Percentiles rank a stretch among this genome's conserved stretches.
phyloP scores from a whole-genome alignment of 2,329 filamentous ascomycete genomes.

The Akanthomyces lecanii region DNA sequence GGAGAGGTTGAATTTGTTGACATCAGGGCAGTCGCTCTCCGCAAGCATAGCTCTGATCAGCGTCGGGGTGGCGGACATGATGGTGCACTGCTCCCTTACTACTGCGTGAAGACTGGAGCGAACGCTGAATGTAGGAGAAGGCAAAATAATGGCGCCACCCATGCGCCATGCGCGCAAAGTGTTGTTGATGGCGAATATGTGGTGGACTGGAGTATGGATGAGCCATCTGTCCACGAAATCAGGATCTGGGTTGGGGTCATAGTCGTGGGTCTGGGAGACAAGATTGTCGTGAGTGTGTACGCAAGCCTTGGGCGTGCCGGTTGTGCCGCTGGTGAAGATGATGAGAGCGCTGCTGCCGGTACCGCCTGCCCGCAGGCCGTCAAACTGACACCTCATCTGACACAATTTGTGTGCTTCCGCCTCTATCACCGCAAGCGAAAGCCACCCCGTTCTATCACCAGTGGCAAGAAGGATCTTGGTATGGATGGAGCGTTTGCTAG shows the following conservation, averaged over 20 bases:
- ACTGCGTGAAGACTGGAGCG: constrained; percentile 30
- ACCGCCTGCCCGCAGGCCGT: constrained; percentile 5
- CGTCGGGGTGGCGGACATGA: constrained; percentile 39
- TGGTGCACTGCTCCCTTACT: constrained; percentile 30
- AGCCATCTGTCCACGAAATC: constrained; percentile 32
- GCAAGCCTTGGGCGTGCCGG: constrained; percentile 43
- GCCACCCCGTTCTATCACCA: not conserved
- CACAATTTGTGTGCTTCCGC: not conserved
- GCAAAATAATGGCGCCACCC: constrained; percentile 33
- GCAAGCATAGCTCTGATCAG: constrained; percentile 31
- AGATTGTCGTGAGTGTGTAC: constrained; percentile 38
- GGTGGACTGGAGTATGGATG: constrained; percentile 35
- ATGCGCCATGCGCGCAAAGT: constrained; percentile 34
- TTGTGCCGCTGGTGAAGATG: constrained; percentile 49
- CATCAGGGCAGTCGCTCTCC: constrained; percentile 27
- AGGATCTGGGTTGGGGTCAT: constrained; percentile 32
- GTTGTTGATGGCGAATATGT: constrained; percentile 39
- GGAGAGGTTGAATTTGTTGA: constrained; percentile 27
- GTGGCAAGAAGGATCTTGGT: constrained; percentile 11
- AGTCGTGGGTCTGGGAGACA: constrained; percentile 34
- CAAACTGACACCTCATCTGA: constrained; percentile 1
- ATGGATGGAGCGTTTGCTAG: not conserved
- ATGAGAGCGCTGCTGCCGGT: constrained; percentile 32
- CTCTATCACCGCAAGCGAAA: not conserved
- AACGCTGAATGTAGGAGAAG: constrained; percentile 32